Conservation (phyloP, 73 alveolate species). For the Loxodes magnus region DNA sequence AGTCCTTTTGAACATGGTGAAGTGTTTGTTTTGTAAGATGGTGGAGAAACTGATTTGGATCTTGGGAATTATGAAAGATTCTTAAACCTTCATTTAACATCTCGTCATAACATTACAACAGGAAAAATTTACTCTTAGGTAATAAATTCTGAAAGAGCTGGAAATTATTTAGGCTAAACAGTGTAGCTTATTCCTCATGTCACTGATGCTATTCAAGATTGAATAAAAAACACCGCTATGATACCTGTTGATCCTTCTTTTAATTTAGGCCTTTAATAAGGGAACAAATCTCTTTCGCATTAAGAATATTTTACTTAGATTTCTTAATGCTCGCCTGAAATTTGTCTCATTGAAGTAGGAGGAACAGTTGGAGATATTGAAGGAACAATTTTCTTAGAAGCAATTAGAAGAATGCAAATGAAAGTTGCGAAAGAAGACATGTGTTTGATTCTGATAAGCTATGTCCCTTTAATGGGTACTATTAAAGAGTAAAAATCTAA, state of each 20-base stretch:
- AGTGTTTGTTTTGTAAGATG: slow-evolving; percentile 51
- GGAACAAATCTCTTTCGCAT: not conserved
- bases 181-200: slow-evolving; percentile 59
- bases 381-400: slow-evolving; percentile 33
- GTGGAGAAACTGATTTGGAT: slow-evolving; percentile 62
- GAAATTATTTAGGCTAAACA: slow-evolving; percentile 54
- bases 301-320: not conserved
- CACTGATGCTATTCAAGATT: slow-evolving; percentile 32
- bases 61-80: slow-evolving; percentile 60
- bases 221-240: slow-evolving; percentile 15
- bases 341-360: slow-evolving; percentile 51
- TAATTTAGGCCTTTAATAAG: not conserved
- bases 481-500: slow-evolving; percentile 44
- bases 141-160: slow-evolving; percentile 28
- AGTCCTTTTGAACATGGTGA: slow-evolving; percentile 68
- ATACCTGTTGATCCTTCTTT: not conserved
- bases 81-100: slow-evolving; percentile 24
- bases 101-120: slow-evolving; percentile 36
- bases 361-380: slow-evolving; percentile 66
- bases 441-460: slow-evolving; percentile 16
- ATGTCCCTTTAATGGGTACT: not conserved
- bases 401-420: slow-evolving; percentile 23
- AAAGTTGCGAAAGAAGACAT: slow-evolving; percentile 28
- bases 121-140: slow-evolving; percentile 38
- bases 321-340: slow-evolving; percentile 19